Base-by-base conservation (phyloP, 2,329 filamentous ascomycete genomes). In the Exophiala aquamarina region DNA sequence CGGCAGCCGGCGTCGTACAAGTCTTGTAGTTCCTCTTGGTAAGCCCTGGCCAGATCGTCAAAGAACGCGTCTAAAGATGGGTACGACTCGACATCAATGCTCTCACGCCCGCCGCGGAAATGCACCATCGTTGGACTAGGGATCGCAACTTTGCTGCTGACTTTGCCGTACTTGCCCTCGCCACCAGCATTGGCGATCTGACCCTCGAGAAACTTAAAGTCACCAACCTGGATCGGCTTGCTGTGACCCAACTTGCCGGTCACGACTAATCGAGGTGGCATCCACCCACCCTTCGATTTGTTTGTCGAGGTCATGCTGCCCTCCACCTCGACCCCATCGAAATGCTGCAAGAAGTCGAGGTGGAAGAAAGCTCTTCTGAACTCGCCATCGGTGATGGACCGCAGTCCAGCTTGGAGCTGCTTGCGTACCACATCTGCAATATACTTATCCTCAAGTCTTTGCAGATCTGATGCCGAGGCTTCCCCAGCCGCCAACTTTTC, bases 121-220 rank as follows among this genome's bases (percentile, higher is more conserved):
- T 81, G 77, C 41, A 80, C 72, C 77, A 80, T 80, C n/a, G 78
- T 81, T 10, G 78, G 78, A 32, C 67, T 72, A 3, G 78, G 77
- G 50, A 81, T 80, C 68, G 75, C 77, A 23, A 81, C 77, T 62
- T 81, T 81, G 32, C 54, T 36, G 8, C 43, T 56, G 7, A 52
- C 53, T 19, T 61, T 59, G 18, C 41, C 32, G 17, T 23, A 46
- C 5, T 34, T 34, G 3, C 32, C 13, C 15, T 29, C 33, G 18
- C 43, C 44, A n/a, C 49, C 47, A 4, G 47, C 50, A 15, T 34
- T 41, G 11, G 61, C 63, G 61, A 79, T 75, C 35, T 70, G 69
- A 21, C 66, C 59, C 64, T 77, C 71, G 42, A 81, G 72, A 64
- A 73, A 79, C 48, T 70, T 63, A 67, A 74, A 81, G 65, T 81